Evolutionary conservation across 768 basidiomycete species (phyloP), one percentile per base, ranked within the genome.

Genomic region (Trametopsis cervina): DNA sequence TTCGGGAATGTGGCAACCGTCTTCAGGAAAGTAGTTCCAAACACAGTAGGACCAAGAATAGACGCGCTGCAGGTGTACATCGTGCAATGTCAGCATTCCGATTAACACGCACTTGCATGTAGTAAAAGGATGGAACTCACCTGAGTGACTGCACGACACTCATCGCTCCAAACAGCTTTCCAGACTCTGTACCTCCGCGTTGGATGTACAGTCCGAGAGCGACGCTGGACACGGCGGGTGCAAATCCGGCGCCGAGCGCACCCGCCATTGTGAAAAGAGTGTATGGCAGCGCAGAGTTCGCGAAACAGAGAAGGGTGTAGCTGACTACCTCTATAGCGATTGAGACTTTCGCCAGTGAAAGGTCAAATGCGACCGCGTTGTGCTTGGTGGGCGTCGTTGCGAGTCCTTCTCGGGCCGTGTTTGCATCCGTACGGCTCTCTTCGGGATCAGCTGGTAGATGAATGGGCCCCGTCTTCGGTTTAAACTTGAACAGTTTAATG

Each of bases 121-220:
- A n/a, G n/a, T n/a, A n/a, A n/a, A n/a, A 17, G 15, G 37, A 39
- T 37, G 24, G 12, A 42, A 53, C 70, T 40, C 55, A 83, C 80
- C 80, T 72, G 9, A 90, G 59, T 4, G 85, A 80, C 52, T 85
- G 78, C 3, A 90, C 54, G 23, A 93, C 85, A 47, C 83, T 81
- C 49, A 93, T 55, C 3, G 81, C 89, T 11, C 89, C 92, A 58
- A 92, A 93, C 15, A 96, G 69, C 56, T 70, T 73, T 2, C 90
- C 92, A 11, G 73, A 69, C 57, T 91, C 85, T 12, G 70, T 71
- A 2, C 80, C 76, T 1, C 75, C 76, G 17, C 69, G 67, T n/a
- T 64, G 65, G 23, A 66, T 66, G 52, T 83, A 87, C 39, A 88
- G 59, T 20, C 83, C 77, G 37, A 94, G 66, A 2, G 89, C 81